These are phyloP conservation scores for Magnolia sinica DNA, from an alignment of 164 flowering plant genomes.

Conservation along the genomic window DNA sequence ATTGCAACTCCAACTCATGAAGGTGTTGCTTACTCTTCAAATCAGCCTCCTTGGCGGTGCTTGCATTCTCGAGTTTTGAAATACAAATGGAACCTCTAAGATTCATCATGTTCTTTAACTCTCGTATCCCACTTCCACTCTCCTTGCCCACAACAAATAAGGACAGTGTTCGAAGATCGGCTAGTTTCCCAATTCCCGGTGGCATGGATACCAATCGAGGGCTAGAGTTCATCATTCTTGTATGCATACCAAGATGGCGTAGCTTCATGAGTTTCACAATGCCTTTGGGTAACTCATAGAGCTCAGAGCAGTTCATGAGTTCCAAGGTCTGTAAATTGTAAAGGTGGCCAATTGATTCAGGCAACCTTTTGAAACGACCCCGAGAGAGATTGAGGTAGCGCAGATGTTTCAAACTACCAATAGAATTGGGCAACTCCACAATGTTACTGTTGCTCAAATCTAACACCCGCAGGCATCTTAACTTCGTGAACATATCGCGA, in stretches of 20 bases:
- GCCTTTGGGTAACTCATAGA: neutral
- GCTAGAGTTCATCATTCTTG: neutral
- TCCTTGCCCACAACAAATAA: constrained; percentile 10
- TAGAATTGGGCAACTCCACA: neutral
- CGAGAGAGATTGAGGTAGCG: constrained; percentile 1
- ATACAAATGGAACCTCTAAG: constrained; percentile 10
- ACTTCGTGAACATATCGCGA: neutral
- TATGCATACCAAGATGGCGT: neutral
- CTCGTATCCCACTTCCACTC: constrained; percentile 3
- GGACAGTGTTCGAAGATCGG: neutral
- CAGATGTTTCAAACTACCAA: constrained; percentile 7
- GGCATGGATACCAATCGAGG: neutral
- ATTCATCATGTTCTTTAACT: constrained; percentile 1
- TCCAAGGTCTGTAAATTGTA: constrained; percentile 2
- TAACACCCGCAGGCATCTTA: constrained; percentile 3
- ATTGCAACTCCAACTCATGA: constrained; percentile 7
- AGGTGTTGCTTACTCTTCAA: constrained; percentile 14
- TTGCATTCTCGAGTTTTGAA: constrained; percentile 10
- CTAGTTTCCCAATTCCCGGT: constrained; percentile 7
- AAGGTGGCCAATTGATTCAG: neutral
- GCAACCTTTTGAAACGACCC: neutral
- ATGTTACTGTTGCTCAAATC: neutral
- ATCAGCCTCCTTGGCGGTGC: neutral
- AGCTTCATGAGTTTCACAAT: neutral
- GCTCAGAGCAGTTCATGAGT: neutral